Conservation (phyloP, 345 rosid species). For the Populus ilicifolia region DNA sequence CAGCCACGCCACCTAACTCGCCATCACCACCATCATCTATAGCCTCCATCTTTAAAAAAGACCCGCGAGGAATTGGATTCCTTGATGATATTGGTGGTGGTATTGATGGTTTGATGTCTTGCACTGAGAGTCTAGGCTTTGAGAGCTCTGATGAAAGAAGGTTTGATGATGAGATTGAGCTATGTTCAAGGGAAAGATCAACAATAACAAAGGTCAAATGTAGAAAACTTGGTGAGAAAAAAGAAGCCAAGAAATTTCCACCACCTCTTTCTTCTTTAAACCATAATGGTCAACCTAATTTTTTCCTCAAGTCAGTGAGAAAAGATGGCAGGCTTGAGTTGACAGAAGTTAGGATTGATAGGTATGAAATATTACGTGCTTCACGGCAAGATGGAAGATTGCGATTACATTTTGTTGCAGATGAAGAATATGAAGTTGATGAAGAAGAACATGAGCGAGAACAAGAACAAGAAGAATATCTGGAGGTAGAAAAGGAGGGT, state of each 20-base stretch:
- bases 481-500: slow-evolving; percentile 13
- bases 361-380: slow-evolving; percentile 55
- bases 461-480: neutral
- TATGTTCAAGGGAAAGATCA: neutral
- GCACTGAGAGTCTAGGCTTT: slow-evolving; percentile 83
- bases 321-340: slow-evolving; percentile 67
- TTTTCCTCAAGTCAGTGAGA: slow-evolving; percentile 62
- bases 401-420: slow-evolving; percentile 49
- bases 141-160: slow-evolving; percentile 69
- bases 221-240: slow-evolving; percentile 25
- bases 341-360: slow-evolving; percentile 49
- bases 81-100: slow-evolving; percentile 46
- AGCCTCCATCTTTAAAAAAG: slow-evolving; percentile 15
- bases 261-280: slow-evolving; percentile 64
- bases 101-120: slow-evolving; percentile 55
- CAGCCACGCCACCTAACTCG: neutral
- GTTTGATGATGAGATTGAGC: slow-evolving; percentile 32
- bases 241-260: slow-evolving; percentile 47
- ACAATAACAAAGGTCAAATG: slow-evolving; percentile 9
- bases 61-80: slow-evolving; percentile 37
- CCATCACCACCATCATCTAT: neutral
- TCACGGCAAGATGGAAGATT: slow-evolving; percentile 59
- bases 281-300: slow-evolving; percentile 49
- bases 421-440: neutral
- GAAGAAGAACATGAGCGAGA: slow-evolving; percentile 14